Evolutionary conservation across 1,284 basidiomycete genomes (phyloP), one percentile per base, ranked within the genome.

Genomic region (Trametes hirsuta): DNA sequence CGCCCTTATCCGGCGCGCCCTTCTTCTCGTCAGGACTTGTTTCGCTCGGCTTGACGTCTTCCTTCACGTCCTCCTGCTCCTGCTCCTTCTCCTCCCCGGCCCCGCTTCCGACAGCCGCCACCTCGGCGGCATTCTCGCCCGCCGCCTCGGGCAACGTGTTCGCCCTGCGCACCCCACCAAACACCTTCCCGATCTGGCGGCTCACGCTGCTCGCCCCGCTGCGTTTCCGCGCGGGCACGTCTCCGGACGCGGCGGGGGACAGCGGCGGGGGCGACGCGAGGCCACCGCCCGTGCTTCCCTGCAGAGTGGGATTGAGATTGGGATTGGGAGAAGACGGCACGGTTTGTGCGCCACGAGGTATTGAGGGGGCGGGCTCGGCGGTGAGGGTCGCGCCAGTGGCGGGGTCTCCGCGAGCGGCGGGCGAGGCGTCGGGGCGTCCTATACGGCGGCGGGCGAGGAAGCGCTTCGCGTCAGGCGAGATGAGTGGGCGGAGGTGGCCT

Each of bases 401-500:
- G 34, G 42, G 36, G 9, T 41, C 44, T 37, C 34, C 22, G 40
- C 46, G 34, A 9, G 39, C 10, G 36, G 50, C 57, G 9, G 61
- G 57, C 30, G 45, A 55, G 42, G 53, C 42, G 37, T 58, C 64
- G 6, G 48, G 55, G 30, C 54, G 55, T 24, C 52, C 51, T 14
- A 36, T 42, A 41, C 60, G 58, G 22, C 58, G 53, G 62, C 61
- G 61, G 2, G 53, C 41, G 41, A 63, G 42, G 57, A 58, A 55
- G 42, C 58, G 59, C 58, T 64, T 58, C 48, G 65, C 59, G 52
- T 68, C 52, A 48, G 67, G 55, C 10, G 66, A 63, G 45, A 65
- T 36, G 56, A 65, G 68, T n/a, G 68, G 58, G 12, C 57, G 57
- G 47, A 69, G 58, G 45, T 63, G 64, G 3, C 63, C 67, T 25